phyloP scores from a whole-genome alignment of 1,284 basidiomycete genomes.

The Ceratobasidium sp. region DNA sequence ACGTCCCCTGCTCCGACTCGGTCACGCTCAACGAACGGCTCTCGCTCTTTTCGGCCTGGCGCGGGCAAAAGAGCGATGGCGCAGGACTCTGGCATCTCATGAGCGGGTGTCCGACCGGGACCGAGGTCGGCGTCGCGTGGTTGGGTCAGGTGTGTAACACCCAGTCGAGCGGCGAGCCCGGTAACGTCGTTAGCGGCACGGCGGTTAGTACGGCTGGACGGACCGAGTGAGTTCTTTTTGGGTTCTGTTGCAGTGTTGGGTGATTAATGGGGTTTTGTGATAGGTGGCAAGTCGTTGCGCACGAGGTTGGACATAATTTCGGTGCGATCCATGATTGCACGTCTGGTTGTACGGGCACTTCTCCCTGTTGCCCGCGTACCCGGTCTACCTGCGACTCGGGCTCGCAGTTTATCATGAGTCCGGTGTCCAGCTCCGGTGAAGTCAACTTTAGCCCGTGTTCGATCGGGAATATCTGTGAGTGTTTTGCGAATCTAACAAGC shows the following conservation, averaged over 20 bases:
- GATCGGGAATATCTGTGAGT: constrained; percentile 87
- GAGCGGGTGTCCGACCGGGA: constrained; percentile 86
- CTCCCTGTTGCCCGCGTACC: constrained; percentile 79
- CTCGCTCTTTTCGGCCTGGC: constrained; percentile 86
- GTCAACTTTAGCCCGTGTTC: constrained; percentile 82
- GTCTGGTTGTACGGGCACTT: constrained; percentile 69
- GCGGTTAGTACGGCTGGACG: constrained; percentile 80
- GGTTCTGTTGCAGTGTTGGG: constrained; percentile 57
- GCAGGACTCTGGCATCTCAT: constrained; percentile 92
- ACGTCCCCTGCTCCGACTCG: constrained; percentile 59
- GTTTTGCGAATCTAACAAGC: neutral
- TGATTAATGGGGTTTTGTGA: constrained; percentile 62
- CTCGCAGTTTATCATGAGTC: constrained; percentile 83
- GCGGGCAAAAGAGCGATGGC: constrained; percentile 79
- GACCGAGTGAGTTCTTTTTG: constrained; percentile 54
- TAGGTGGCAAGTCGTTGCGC: constrained; percentile 81
- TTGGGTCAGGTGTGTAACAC: constrained; percentile 70
- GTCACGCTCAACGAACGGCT: constrained; percentile 77
- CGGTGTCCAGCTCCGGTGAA: constrained; percentile 75
- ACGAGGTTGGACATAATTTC: constrained; percentile 93
- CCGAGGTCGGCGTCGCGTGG: constrained; percentile 79
- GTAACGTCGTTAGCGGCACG: constrained; percentile 76
- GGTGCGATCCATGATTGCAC: constrained; percentile 81
- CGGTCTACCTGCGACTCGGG: constrained; percentile 74
- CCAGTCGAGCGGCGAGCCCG: constrained; percentile 33